Conservation (phyloP, 805 yeast genomes). For the Metschnikowia aberdeeniae region DNA sequence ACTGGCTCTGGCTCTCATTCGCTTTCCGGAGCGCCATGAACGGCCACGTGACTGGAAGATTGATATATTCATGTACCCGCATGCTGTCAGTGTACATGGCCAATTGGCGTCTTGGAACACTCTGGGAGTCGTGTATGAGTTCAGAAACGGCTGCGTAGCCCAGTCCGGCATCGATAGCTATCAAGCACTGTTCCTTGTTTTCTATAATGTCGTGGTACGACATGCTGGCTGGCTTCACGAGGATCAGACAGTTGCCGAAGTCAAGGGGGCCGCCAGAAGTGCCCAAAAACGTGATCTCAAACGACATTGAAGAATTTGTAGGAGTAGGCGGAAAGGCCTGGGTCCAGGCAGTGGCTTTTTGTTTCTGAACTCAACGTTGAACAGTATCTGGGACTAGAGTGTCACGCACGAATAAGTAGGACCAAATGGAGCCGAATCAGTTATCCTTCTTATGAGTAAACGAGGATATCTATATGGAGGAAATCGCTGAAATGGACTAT, state of each 20-base stretch:
- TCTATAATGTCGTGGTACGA: constrained; percentile 37
- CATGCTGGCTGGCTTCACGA: constrained; percentile 53
- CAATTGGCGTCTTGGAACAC: constrained; percentile 15
- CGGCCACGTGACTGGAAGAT: constrained; percentile 23
- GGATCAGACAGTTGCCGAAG: constrained; percentile 60
- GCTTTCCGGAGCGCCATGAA: constrained; percentile 15
- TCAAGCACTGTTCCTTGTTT: constrained; percentile 23
- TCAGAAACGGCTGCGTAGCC: constrained; percentile 58
- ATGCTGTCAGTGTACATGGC: constrained; percentile 30
- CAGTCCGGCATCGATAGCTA: constrained; percentile 78
- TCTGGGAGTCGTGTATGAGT: constrained; percentile 21
- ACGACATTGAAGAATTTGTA: constrained; percentile 24
- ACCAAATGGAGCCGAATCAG: too few relatives aligned
- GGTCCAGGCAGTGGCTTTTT: too few relatives aligned
- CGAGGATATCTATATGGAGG: too few relatives aligned
- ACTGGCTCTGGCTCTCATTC: constrained; percentile 3
- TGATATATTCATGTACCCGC: constrained; percentile 22
- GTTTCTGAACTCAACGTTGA: too few relatives aligned
- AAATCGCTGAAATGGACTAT: too few relatives aligned
- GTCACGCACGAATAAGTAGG: too few relatives aligned
- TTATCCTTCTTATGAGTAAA: too few relatives aligned
- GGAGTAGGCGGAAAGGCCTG: neutral
- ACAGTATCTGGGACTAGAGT: too few relatives aligned
- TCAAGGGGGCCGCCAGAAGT: constrained; percentile 85
- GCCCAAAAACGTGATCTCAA: constrained; percentile 68